Conservation (phyloP, 306 rosid genomes). For the Carpinus viminea region DNA sequence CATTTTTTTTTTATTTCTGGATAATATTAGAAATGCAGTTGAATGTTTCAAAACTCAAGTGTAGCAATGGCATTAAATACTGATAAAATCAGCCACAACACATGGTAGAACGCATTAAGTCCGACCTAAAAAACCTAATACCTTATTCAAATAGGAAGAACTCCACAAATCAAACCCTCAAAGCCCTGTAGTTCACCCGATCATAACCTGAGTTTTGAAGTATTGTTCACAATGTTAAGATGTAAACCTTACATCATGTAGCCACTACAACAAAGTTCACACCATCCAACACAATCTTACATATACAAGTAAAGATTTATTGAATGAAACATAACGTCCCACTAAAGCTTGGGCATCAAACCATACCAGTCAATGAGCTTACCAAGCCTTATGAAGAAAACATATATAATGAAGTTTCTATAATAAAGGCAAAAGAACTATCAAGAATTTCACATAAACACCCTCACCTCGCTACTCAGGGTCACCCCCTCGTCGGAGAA, state of each 20-base stretch:
- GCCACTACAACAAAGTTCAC: background rate
- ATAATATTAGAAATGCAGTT: conserved; percentile 4
- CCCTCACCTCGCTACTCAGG: background rate
- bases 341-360: background rate
- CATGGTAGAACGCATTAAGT: conserved; percentile 21
- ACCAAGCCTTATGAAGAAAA: background rate
- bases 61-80: conserved; percentile 25
- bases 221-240: background rate
- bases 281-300: background rate
- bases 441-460: background rate
- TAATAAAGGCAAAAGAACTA: background rate
- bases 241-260: background rate
- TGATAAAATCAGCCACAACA: conserved; percentile 20
- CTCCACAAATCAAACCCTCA: conserved; percentile 12
- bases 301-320: background rate
- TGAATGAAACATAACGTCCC: background rate
- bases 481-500: no score
- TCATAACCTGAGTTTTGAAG: conserved; percentile 1
- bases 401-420: background rate
- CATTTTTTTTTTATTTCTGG: conserved; percentile 49
- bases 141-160: background rate
- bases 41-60: conserved; percentile 14
- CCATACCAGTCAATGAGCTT: background rate
- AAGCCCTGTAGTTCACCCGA: conserved; percentile 4
- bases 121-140: background rate